phyloP scores from a whole-genome alignment of 176 grass and related monocot genomes.

The Puya raimondii region DNA sequence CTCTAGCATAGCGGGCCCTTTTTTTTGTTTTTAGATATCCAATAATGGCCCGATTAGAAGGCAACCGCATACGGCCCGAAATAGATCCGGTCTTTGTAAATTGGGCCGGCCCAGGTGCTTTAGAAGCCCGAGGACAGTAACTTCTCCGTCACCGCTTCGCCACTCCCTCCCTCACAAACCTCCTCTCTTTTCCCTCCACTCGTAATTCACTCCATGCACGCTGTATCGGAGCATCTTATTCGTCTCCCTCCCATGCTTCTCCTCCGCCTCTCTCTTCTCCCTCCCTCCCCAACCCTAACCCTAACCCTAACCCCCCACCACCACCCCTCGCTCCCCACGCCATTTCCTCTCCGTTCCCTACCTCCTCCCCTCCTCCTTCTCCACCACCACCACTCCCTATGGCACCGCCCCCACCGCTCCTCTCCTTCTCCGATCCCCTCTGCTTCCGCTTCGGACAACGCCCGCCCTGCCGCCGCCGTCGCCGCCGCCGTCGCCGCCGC shows the following conservation, averaged over 20 bases:
- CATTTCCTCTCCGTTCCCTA: conserved; percentile 27
- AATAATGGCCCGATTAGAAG: too few species aligned
- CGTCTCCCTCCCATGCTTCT: not conserved
- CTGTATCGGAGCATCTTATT: too few species aligned
- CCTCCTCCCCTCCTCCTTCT: conserved; percentile 8
- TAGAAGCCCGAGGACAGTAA: too few species aligned
- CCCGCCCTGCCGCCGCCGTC: not conserved
- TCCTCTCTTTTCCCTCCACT: too few species aligned
- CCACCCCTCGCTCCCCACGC: conserved; percentile 12
- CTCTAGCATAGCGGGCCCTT: too few species aligned
- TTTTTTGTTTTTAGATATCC: too few species aligned
- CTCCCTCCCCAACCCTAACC: not conserved
- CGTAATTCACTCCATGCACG: too few species aligned
- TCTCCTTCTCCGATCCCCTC: not conserved
- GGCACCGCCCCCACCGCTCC: not conserved
- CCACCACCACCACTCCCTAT: not conserved
- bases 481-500: not conserved
- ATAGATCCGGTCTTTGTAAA: too few species aligned
- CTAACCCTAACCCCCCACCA: conserved; percentile 16
- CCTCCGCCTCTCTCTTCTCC: not conserved
- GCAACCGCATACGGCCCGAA: too few species aligned
- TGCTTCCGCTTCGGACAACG: not conserved
- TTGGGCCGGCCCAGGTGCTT: too few species aligned
- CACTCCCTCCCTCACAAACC: too few species aligned
- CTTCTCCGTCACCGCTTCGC: too few species aligned